Conservation (phyloP, 164 flowering plant genomes). For the Stephania japonica region DNA sequence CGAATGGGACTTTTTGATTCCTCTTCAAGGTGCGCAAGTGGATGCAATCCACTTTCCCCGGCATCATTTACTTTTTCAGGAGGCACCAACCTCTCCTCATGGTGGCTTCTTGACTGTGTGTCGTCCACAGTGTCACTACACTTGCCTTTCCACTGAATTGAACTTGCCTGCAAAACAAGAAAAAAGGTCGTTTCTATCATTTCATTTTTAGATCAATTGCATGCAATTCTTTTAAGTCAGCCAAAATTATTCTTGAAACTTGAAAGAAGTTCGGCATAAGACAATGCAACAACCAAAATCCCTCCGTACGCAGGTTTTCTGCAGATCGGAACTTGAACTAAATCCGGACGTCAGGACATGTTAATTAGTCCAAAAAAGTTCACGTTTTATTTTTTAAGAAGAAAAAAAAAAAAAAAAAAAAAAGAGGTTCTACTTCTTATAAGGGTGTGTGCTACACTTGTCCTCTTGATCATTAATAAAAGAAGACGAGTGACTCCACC, state of each 20-base stretch:
- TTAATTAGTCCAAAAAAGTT: too few relatives aligned
- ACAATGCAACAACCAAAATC: too few relatives aligned
- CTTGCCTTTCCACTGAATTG: conserved; percentile 25
- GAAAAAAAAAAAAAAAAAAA: too few relatives aligned
- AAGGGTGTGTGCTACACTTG: neutral
- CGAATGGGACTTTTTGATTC: conserved; percentile 16
- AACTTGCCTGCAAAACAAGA: conserved; percentile 31
- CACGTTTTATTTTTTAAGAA: too few relatives aligned
- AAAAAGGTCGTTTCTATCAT: neutral
- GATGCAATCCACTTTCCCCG: conserved; percentile 16
- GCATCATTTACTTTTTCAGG: conserved; percentile 29
- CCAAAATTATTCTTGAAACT: neutral
- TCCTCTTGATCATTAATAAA: neutral
- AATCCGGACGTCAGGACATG: too few relatives aligned
- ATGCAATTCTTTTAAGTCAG: neutral
- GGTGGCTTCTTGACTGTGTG: conserved; percentile 16
- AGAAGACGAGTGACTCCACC: neutral
- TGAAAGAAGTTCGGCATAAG: neutral
- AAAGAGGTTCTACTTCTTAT: too few relatives aligned
- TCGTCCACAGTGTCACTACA: conserved; percentile 26
- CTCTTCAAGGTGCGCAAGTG: conserved; percentile 15
- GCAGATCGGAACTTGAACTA: too few relatives aligned
- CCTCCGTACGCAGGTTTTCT: too few relatives aligned
- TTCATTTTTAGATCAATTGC: neutral
- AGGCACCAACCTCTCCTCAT: conserved; percentile 25